Conservation (phyloP, 169 alveolate genomes). For the Plasmodium vivax region DNA sequence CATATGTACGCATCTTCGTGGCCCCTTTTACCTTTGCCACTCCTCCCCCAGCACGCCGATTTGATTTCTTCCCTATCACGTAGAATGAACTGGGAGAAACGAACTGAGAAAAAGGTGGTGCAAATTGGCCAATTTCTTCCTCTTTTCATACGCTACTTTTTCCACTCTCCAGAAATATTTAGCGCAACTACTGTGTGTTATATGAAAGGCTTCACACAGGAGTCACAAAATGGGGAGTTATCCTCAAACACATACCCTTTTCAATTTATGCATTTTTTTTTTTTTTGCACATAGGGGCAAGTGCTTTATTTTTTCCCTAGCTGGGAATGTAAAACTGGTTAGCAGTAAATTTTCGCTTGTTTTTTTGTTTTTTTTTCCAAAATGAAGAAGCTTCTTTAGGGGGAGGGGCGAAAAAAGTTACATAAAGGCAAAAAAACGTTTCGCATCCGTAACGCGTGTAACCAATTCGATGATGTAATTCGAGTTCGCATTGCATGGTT, state of each 20-base stretch:
- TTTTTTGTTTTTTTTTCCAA: background rate
- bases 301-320: background rate
- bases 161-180: background rate
- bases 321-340: background rate
- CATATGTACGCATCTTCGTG: background rate
- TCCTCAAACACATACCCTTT: background rate
- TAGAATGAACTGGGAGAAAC: background rate
- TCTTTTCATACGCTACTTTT: background rate
- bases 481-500: background rate
- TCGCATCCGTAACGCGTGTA: background rate
- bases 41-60: background rate
- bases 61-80: background rate
- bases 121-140: background rate
- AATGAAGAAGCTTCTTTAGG: background rate
- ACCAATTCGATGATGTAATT: background rate
- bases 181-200: background rate
- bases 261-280: background rate
- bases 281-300: background rate
- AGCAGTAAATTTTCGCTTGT: background rate
- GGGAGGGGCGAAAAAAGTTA: background rate
- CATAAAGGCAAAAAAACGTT: background rate
- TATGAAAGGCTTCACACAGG: background rate
- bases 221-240: background rate
- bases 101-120: background rate
- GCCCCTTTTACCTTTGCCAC: background rate